A percentile compares a stretch with the other conserved stretches of the same genome.
Evolutionary conservation across 495 filamentous ascomycete genomes (phyloP).

Genomic region (Xylaria intraflava): DNA sequence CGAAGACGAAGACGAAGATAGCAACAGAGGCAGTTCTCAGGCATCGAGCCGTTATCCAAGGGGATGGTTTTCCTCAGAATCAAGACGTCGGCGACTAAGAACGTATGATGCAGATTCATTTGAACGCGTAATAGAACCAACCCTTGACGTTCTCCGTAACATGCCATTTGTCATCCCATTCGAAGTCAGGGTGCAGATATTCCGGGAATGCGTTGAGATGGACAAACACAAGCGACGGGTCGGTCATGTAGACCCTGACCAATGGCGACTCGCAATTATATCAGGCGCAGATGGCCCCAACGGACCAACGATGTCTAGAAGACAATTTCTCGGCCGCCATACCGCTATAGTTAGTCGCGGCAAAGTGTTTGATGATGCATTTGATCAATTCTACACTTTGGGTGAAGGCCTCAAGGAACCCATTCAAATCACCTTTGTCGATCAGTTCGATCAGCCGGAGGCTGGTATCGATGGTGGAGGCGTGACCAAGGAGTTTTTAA

Average conservation of each 20-base stretch:
- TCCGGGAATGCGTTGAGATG: conserved; percentile 78
- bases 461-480: conserved; percentile 96
- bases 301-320: conserved; percentile 18
- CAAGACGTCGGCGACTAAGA: conserved; percentile 48
- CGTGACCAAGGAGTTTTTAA: conserved; percentile 96
- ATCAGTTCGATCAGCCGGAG: conserved; percentile 78
- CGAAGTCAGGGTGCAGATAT: conserved; percentile 83
- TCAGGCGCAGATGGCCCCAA: conserved; percentile 19
- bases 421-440: conserved; percentile 95
- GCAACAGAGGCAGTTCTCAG: conserved; percentile 11
- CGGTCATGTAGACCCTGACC: conserved; percentile 71
- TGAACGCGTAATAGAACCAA: conserved; percentile 69
- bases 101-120: conserved; percentile 59
- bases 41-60: conserved; percentile 20
- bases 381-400: conserved; percentile 73
- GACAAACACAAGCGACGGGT: conserved; percentile 73
- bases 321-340: conserved; percentile 59
- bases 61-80: conserved; percentile 28
- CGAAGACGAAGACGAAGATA: conserved; percentile 24
- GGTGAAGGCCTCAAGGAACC: conserved; percentile 87
- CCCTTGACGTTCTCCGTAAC: conserved; percentile 84
- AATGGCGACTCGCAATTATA: conserved; percentile 64
- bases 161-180: conserved; percentile 98
- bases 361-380: conserved; percentile 79
- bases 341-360: conserved; percentile 76